Evolutionary conservation across 225 moss, liverwort and hornwort species (phyloP).

Genomic region (Physcomitrium patens): DNA sequence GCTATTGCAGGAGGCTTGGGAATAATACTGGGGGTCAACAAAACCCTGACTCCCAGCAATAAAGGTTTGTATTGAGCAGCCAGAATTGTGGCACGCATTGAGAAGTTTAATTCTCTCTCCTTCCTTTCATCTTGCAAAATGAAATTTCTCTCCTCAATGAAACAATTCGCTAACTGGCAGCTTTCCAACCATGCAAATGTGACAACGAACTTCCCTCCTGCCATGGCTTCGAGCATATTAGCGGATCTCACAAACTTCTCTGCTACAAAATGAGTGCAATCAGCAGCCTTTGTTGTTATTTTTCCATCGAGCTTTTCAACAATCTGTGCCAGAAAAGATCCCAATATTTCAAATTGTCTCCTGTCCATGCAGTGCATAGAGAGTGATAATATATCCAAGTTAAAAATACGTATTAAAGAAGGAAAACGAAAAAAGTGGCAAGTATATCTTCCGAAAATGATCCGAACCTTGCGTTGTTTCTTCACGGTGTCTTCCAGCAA

Average conservation of each 20-base stretch:
- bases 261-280: constrained; percentile 93
- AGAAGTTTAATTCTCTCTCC: constrained; percentile 88
- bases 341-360: constrained; percentile 8
- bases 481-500: constrained; percentile 50
- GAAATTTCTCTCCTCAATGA: constrained; percentile 76
- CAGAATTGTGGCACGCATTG: constrained; percentile 67
- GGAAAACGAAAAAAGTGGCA: neutral
- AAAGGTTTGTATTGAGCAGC: constrained; percentile 73
- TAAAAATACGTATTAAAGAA: no score
- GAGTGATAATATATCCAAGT: neutral
- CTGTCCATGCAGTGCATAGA: constrained; percentile 5
- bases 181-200: constrained; percentile 81
- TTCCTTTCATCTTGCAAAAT: constrained; percentile 79
- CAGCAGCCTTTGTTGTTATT: constrained; percentile 63
- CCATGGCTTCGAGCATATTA: constrained; percentile 98
- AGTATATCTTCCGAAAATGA: neutral
- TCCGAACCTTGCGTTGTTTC: constrained; percentile 58
- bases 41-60: constrained; percentile 84
- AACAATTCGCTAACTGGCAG: constrained; percentile 71
- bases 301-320: constrained; percentile 77
- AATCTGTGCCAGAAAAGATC: constrained; percentile 55
- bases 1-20: constrained; percentile 85
- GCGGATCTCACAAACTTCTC: constrained; percentile 92
- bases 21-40: constrained; percentile 75
- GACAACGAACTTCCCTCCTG: constrained; percentile 88